Evolutionary conservation across 1,284 basidiomycete genomes (phyloP), one percentile per base, ranked within the genome.

Genomic region (Mycena sp.): DNA sequence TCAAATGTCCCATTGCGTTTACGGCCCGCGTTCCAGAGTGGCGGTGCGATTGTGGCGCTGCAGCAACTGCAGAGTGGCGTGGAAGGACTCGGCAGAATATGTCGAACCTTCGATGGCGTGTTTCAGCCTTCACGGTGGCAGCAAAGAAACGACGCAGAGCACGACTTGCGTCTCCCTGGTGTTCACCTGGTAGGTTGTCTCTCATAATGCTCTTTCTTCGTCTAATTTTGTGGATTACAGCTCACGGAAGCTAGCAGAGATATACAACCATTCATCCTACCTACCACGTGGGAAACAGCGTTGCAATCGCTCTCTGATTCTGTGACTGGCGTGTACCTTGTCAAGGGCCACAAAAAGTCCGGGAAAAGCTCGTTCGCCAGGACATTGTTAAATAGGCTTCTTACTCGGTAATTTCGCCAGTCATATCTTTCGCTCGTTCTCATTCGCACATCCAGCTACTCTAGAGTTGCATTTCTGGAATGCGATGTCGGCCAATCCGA

Each of bases 401-500:
- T 93, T 12, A 77, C 75, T 26, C 79, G 79, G 86, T 89, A 70
- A 66, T 80, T 78, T 17, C 16, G 35, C 49, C n/a, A n/a, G n/a
- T 35, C 61, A 37, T 28, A 16, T 26, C n/a, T 30, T 16, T 40
- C n/a, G n/a, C 35, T 19, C 59, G 3, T 44, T 32, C 14, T 25
- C 17, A 51, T n/a, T 51, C 28, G 7, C 52, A 29, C 54, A 52
- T 55, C 14, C 63, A 90, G 91, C 37, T 91, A 89, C 74, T 82
- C 81, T 23, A 83, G 83, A 19, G 94, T 98, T 3, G 95, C 95
- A 0, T 98, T 89, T 75, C 84, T 99, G 6, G 96, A 99, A 73
- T 93, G 93, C 61, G 97, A 99, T 77, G 71, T 95, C 3, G 97
- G 97, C 11, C 97, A 99, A 77, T 92, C 94, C 9, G 96, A 99